These are phyloP conservation scores for Spiromastix sp. DNA, from an alignment of 2,329 filamentous ascomycete species.

Conservation along the genomic window DNA sequence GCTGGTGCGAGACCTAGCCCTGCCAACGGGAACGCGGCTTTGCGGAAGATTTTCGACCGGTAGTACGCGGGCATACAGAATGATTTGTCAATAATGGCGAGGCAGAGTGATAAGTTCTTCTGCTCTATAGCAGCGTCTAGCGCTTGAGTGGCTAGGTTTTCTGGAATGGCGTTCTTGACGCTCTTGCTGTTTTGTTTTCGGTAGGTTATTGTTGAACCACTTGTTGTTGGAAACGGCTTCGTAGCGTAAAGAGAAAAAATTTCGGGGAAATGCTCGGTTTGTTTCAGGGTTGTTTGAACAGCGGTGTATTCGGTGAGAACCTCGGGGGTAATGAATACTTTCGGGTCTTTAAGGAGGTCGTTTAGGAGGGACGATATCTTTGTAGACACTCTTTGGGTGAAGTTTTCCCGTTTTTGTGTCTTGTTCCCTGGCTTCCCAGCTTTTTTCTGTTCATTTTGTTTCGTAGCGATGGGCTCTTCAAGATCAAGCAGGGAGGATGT, in stretches of 20 bases:
- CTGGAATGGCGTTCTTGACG: constrained; percentile 60
- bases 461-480: constrained; percentile 12
- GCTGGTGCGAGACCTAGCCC: constrained; percentile 28
- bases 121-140: constrained; percentile 69
- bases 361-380: constrained; percentile 50
- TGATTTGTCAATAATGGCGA: constrained; percentile 62
- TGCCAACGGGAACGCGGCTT: constrained; percentile 28
- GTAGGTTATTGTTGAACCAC: constrained; percentile 50
- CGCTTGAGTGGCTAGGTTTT: constrained; percentile 60
- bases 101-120: constrained; percentile 65
- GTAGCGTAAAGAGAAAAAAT: constrained; percentile 73
- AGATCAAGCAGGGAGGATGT: constrained; percentile 32
- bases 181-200: constrained; percentile 56
- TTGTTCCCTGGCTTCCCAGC: constrained; percentile 13
- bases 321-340: constrained; percentile 67
- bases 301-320: constrained; percentile 66
- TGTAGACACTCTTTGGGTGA: constrained; percentile 28
- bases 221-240: constrained; percentile 62
- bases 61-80: constrained; percentile 35
- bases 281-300: constrained; percentile 62
- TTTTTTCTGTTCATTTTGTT: constrained; percentile 19
- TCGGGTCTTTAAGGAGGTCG: constrained; percentile 59
- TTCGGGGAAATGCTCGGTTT: constrained; percentile 65
- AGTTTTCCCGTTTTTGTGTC: constrained; percentile 16
- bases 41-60: constrained; percentile 33